Evolutionary conservation across 192 early-diverging fungal genomes (phyloP), one percentile per base, ranked within the genome.

Genomic region (Podila verticillata): DNA sequence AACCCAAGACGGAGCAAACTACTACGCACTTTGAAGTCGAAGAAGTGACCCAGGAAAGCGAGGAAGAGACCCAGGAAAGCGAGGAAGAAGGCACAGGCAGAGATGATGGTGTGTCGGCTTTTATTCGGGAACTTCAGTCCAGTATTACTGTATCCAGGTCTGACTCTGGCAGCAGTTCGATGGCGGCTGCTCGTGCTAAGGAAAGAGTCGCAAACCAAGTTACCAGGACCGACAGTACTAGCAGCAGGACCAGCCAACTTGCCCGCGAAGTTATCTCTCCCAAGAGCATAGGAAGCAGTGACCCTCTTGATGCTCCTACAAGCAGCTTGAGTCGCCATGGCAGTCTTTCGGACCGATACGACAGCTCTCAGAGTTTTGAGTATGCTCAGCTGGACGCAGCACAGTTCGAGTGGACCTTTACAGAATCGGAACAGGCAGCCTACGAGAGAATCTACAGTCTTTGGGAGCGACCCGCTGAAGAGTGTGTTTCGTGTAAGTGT

Each of bases 381-480:
- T 51, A 71, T 6, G 68, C 63, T 30, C 68, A 71, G 28, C 39
- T 79, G 30, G 68, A 70, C 36, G 36, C 75, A 12, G 66, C 68
- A 9, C 75, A 71, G 47, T 72, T 80, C 47, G 77, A 72, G 28
- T 80, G 77, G 77, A 68, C 77, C 2, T 80, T 80, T 68, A 57
- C 77, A 9, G 77, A 80, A n/a, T 57, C 58, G 12, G 77, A 80
- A 28, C 64, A 80, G 32, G 15, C 64, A 20, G 64, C 70, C 0
- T 80, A 80, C 22, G 77, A 80, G 44, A 44, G 65, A 2, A 80
- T 80, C 56, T 80, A 68, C 30, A 60, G 70, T 39, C 70, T 80
- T 7, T 80, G 77, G 77, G 77, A 80, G 32, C 77, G 77, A 13
- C 77, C 77, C 4, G 77, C 65, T 2, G 77, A 80, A 47, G 77